Base-by-base conservation (phyloP, 129 eudicot species). In the Chrysanthemum seticuspe region DNA sequence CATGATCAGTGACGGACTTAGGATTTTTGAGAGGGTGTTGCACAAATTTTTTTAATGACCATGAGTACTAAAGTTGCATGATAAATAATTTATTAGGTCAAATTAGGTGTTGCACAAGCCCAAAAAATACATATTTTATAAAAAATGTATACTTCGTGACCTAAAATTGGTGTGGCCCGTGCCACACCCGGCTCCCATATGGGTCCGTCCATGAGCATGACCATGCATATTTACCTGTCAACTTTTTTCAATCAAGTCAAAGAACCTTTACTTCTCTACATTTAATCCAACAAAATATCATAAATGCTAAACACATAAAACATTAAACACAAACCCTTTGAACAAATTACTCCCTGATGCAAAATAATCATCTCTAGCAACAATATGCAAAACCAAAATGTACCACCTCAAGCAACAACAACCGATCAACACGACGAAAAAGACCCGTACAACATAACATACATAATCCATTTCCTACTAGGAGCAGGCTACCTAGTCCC, bases 401-500 rank as follows among this genome's bases (percentile, higher is more conserved):
- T 9, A 5, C 13, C 57, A 19, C 53, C 54, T 10, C 66, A 62
- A 25, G 44, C 61, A 11, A 13, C 9, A 11, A 18, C 14, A 57
- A 34, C 44, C 51, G 54, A 78, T 44, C 68, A 47, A 16, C 52
- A 36, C 7, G 62, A 66, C 55, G 67, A 72, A 58, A 67, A 68
- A 13, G 80, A 81, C 64, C 75, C 68, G 13, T 67, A 52, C 11
- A 25, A 59, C 61, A 16, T 76, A 13, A 72, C 81, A 34, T 81
- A 76, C 74, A 70, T 58, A 6, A 71, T 81, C 78, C 80, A 81
- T 70, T 81, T 81, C 31, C 49, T 77, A 10, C 74, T 76, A 4
- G 85, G 85, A 13, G 70, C 78, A 14, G 85, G 81, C 8, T 69
- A 70, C 44, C 48, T 81, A 13, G 68, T 81, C 14, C 85, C 81